phyloP scores from a whole-genome alignment of 2,329 filamentous ascomycete species.

The Knufia petricola region DNA sequence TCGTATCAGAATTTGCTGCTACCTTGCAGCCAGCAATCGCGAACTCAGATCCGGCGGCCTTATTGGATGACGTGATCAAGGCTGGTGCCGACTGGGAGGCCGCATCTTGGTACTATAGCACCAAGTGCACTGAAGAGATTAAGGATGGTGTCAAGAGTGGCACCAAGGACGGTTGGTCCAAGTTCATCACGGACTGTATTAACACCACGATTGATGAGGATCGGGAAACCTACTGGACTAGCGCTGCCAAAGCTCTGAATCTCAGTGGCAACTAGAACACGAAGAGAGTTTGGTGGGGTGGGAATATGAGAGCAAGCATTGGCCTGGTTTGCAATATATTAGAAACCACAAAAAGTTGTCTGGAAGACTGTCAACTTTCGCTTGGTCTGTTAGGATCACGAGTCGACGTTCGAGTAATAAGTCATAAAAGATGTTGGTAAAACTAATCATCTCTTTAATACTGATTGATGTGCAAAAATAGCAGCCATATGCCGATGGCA shows the following conservation, averaged over 20 bases:
- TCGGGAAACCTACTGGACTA: conserved; percentile 42
- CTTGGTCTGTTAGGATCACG: too few relatives aligned
- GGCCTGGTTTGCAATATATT: too few relatives aligned
- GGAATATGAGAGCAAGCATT: too few relatives aligned
- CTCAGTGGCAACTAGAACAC: too few relatives aligned
- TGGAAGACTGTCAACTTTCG: too few relatives aligned
- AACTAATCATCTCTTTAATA: too few relatives aligned
- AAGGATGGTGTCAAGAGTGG: conserved; percentile 38
- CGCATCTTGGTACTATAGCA: conserved; percentile 52
- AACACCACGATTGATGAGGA: conserved; percentile 39
- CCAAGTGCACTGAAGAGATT: conserved; percentile 42
- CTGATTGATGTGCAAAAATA: too few relatives aligned
- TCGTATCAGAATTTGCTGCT: conserved; percentile 46
- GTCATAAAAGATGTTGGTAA: too few relatives aligned
- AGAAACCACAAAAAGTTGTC: too few relatives aligned
- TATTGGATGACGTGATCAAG: conserved; percentile 43
- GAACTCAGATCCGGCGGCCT: conserved; percentile 31
- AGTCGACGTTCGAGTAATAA: too few relatives aligned
- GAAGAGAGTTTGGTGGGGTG: too few relatives aligned
- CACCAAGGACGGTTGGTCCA: conserved; percentile 40
- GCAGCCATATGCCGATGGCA: too few relatives aligned
- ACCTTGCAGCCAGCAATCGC: conserved; percentile 33
- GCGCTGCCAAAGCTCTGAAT: conserved; percentile 36
- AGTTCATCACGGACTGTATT: conserved; percentile 47
- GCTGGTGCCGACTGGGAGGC: conserved; percentile 45